phyloP scores from a whole-genome alignment of 2,329 filamentous ascomycete genomes.

The Ciborinia camelliae region DNA sequence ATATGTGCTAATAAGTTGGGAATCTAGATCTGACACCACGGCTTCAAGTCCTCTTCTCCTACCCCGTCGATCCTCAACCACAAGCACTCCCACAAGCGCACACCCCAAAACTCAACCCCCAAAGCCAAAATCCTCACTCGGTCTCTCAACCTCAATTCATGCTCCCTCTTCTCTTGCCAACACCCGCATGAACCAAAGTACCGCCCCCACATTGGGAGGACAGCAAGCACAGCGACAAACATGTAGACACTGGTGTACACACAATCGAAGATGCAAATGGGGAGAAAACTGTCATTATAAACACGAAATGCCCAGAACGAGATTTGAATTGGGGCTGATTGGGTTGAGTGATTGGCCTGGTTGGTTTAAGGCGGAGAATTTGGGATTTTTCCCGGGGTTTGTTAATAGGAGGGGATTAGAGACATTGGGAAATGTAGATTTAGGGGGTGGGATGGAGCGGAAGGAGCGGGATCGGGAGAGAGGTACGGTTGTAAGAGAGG shows the following conservation, averaged over 20 bases:
- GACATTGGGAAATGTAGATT: conserved; percentile 3
- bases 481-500: not conserved
- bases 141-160: not conserved
- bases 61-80: not conserved
- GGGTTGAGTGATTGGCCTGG: conserved; percentile 44
- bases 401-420: not conserved
- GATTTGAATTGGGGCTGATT: conserved; percentile 42
- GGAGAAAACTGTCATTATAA: conserved; percentile 43
- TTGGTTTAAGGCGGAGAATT: conserved; percentile 41
- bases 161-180: not conserved
- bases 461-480: conserved; percentile 18
- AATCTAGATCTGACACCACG: not conserved
- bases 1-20: not conserved
- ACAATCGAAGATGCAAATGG: conserved; percentile 47
- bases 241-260: conserved; percentile 49
- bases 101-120: not conserved
- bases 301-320: conserved; percentile 48
- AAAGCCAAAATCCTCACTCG: not conserved
- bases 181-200: not conserved
- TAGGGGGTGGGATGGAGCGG: not conserved
- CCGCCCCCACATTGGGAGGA: not conserved
- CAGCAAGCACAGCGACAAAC: not conserved
- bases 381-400: conserved; percentile 22
- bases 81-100: not conserved
- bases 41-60: not conserved